phyloP scores from a whole-genome alignment of 495 filamentous ascomycete genomes.

The Podospora didyma region DNA sequence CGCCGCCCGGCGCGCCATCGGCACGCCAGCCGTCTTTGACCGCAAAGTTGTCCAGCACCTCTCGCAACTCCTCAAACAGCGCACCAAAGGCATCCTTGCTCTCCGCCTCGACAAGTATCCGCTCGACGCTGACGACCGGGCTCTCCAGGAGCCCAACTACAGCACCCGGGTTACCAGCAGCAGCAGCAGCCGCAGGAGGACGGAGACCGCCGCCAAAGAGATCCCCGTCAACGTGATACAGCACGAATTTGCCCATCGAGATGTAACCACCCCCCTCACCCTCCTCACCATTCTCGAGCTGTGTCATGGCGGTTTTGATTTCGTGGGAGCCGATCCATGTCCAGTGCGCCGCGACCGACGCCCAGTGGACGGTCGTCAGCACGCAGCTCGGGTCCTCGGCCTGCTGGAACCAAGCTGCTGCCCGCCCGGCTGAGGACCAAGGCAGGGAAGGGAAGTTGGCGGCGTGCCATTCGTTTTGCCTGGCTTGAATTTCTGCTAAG shows the following conservation, averaged over 20 bases:
- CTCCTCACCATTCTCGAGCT: too few relatives aligned
- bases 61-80: slow-evolving; percentile 34
- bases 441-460: too few relatives aligned
- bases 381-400: slow-evolving; percentile 43
- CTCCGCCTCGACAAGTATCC: slow-evolving; percentile 38
- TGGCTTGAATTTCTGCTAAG: too few relatives aligned
- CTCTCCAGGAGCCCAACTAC: slow-evolving; percentile 14
- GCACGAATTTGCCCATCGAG: too few relatives aligned
- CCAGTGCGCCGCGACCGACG: slow-evolving; percentile 41
- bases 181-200: too few relatives aligned
- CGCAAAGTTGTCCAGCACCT: slow-evolving; percentile 36
- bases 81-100: slow-evolving; percentile 38
- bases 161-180: slow-evolving; percentile 14
- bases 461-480: too few relatives aligned
- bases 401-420: slow-evolving; percentile 37
- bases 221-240: too few relatives aligned
- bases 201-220: too few relatives aligned
- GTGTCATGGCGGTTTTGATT: slow-evolving; percentile 15
- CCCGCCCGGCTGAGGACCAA: slow-evolving; percentile 12
- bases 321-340: slow-evolving; percentile 43
- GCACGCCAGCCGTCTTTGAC: slow-evolving; percentile 26
- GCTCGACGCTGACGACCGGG: slow-evolving; percentile 39
- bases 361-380: slow-evolving; percentile 52
- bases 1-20: too few relatives aligned
- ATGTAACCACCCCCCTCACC: too few relatives aligned